Percentiles rank a stretch among this genome's conserved stretches.
Conservation (phyloP, 257 asterid species). For the Solanum sejunctum region DNA sequence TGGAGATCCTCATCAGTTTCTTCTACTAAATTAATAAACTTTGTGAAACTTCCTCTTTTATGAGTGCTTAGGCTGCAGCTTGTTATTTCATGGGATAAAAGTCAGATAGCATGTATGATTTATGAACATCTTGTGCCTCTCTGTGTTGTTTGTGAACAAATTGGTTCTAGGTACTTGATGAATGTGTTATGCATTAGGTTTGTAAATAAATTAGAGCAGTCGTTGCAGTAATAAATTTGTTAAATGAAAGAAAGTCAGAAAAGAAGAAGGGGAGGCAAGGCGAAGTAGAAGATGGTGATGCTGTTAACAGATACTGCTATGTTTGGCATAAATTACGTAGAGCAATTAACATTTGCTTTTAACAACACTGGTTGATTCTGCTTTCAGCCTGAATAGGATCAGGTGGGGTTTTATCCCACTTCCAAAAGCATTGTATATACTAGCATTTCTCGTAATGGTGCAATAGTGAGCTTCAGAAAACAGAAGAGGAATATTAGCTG, state of each 20-base stretch:
- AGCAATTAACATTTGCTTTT: not conserved
- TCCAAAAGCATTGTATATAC: not conserved
- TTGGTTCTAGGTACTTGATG: not conserved
- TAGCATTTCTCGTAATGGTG: not conserved
- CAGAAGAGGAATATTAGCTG: not conserved
- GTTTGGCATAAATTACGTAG: not conserved
- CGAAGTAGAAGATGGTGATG: not conserved
- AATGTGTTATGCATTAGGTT: not conserved
- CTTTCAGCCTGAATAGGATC: not conserved
- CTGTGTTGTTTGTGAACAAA: not conserved
- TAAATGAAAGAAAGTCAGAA: not conserved
- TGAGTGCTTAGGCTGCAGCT: not conserved
- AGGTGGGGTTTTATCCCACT: not conserved
- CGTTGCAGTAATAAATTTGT: not conserved
- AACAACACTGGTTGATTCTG: not conserved
- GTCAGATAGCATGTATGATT: not conserved
- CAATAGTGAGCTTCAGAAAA: not conserved
- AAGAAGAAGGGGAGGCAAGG: not conserved
- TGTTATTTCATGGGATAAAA: not conserved
- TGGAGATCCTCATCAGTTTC: not conserved
- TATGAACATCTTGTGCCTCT: not conserved
- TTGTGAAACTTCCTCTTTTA: not conserved
- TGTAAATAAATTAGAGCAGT: not conserved
- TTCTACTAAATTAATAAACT: not conserved
- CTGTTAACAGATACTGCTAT: not conserved